Base-by-base conservation (phyloP, 2,329 filamentous ascomycete genomes). In the Paecilomyces fulvus region DNA sequence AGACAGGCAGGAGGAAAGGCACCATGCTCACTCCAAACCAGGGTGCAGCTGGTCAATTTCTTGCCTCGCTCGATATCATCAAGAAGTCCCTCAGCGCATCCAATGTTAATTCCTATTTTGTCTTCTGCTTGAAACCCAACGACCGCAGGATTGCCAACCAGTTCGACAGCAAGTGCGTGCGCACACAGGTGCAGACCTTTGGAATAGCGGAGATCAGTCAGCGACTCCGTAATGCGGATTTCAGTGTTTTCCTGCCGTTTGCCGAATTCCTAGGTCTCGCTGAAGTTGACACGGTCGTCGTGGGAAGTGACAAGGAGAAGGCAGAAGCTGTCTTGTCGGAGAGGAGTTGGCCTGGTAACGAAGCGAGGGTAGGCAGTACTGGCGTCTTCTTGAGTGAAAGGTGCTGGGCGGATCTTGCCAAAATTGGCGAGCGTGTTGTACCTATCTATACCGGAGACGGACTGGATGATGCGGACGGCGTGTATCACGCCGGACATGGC, bases 131-230 rank as follows among this genome's bases (percentile, higher is more conserved):
- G 61, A 99, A 99, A 75, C 92, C 94, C 21, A 99, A 99, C 64
- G 94, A 99, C 70, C 84, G 94, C 54, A 86, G 94, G 52, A 99
- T 99, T 63, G 92, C 94, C 59, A 99, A 99, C 64, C 94, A 99
- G 68, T 99, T 97, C 65, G 94, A 99, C 73, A 96, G 91, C 81
- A 97, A 97, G 73, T 99, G 94, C 70, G 94, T 99, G 21, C 86
- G 94, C 3, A 89, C 89, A 10, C 94, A 99, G 70, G 83, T 99
- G 1, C 92, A 97, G 69, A 95, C 91, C 0, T 90, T 97, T 63
- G 94, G 94, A 30, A 95, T 99, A 66, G 92, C 92, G 1, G 94
- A 99, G 70, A 96, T 99, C 71, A 96, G 92, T 69, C 92, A 96
- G 69, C 83, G 94, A 20, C 80, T 99, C 43, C 85, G 92, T 52